phyloP scores from a whole-genome alignment of 1,284 basidiomycete genomes.

The Malassezia dermatis region DNA sequence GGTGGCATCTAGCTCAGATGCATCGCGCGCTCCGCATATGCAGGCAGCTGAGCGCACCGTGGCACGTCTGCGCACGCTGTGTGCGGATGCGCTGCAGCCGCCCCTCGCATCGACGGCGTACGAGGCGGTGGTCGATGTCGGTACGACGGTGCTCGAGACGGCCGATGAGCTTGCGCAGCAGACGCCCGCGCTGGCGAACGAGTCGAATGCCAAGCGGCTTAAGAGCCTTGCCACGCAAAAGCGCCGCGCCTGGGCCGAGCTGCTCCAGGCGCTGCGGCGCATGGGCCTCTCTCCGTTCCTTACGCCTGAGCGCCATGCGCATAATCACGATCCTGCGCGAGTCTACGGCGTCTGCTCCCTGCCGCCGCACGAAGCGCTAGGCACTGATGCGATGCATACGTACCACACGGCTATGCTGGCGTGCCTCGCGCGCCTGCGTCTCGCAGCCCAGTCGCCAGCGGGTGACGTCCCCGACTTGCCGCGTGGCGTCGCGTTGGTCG shows the following conservation, averaged over 20 bases:
- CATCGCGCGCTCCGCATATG: conserved; percentile 1
- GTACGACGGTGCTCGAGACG: conserved; percentile 64
- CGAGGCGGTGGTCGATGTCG: conserved; percentile 51
- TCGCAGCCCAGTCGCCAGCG: conserved; percentile 62
- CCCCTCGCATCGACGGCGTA: conserved; percentile 14
- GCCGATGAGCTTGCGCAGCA: conserved; percentile 54
- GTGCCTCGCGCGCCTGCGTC: conserved; percentile 61
- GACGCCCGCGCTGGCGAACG: conserved; percentile 34
- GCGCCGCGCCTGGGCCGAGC: conserved; percentile 78
- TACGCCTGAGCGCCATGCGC: conserved; percentile 58
- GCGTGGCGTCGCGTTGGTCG: conserved; percentile 66
- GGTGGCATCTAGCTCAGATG: background rate
- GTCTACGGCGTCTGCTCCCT: conserved; percentile 54
- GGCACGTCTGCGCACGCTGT: conserved; percentile 21
- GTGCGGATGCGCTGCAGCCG: conserved; percentile 20
- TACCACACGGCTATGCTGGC: conserved; percentile 66
- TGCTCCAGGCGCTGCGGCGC: conserved; percentile 76
- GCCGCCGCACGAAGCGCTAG: conserved; percentile 17
- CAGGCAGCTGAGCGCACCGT: conserved; percentile 18
- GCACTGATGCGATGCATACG: conserved; percentile 51
- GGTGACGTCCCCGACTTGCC: conserved; percentile 74
- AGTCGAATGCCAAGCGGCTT: conserved; percentile 57
- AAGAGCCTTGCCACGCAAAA: conserved; percentile 71
- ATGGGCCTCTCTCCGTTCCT: conserved; percentile 56
- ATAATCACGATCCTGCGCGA: conserved; percentile 61